Evolutionary conservation across 306 rosid species (phyloP).

Genomic region (Prunus campanulata): DNA sequence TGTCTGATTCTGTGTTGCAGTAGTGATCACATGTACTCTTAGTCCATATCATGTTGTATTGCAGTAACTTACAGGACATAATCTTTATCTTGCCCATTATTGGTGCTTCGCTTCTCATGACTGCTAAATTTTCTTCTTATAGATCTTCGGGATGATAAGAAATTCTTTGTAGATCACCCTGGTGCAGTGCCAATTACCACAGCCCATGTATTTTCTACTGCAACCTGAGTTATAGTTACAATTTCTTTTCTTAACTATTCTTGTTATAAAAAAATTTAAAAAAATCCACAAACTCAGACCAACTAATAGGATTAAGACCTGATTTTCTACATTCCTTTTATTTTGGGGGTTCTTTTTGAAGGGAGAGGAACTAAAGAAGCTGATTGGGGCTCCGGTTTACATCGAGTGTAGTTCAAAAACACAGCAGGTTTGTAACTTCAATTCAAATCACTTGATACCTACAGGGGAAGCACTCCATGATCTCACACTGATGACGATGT

Average conservation of each 20-base stretch:
- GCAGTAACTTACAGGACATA: background rate
- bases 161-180: slow-evolving; percentile 80
- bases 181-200: slow-evolving; percentile 88
- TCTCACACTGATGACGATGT: background rate
- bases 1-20: background rate
- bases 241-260: background rate
- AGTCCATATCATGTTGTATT: background rate
- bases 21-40: background rate
- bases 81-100: background rate
- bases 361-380: slow-evolving; percentile 92
- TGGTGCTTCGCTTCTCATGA: slow-evolving; percentile 20
- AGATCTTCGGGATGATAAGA: slow-evolving; percentile 94
- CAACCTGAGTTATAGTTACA: slow-evolving; percentile 2
- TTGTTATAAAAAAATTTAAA: background rate
- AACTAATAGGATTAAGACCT: slow-evolving; percentile 13
- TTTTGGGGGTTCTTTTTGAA: slow-evolving; percentile 28
- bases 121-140: slow-evolving; percentile 32
- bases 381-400: slow-evolving; percentile 81
- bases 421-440: slow-evolving; percentile 64
- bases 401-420: slow-evolving; percentile 97
- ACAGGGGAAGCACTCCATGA: background rate
- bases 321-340: background rate
- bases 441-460: slow-evolving; percentile 12
- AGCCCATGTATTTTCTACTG: slow-evolving; percentile 59
- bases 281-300: slow-evolving; percentile 3